Evolutionary conservation across 352 stramenopile genomes (phyloP).

Genomic region (Aphanomyces euteiches): DNA sequence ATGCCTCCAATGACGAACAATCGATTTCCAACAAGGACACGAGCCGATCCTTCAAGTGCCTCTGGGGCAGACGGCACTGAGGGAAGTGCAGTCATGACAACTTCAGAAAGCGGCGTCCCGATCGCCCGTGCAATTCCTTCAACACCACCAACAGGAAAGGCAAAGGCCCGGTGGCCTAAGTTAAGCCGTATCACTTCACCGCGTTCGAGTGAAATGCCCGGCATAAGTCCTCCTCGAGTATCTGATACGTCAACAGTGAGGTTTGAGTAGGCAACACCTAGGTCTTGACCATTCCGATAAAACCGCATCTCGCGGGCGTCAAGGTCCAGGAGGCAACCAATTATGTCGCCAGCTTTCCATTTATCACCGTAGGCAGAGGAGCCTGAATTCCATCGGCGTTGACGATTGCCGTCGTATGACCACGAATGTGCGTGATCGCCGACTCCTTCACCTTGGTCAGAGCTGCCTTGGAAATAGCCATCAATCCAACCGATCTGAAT

Average conservation of each 20-base stretch:
- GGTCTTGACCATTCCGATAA: slow-evolving; percentile 82
- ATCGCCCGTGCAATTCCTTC: slow-evolving; percentile 65
- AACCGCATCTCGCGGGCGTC: slow-evolving; percentile 79
- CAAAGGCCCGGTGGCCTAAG: slow-evolving; percentile 74
- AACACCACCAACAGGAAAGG: slow-evolving; percentile 63
- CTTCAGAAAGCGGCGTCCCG: slow-evolving; percentile 34
- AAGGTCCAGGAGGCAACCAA: slow-evolving; percentile 87
- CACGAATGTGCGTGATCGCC: slow-evolving; percentile 89
- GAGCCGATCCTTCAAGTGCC: slow-evolving; percentile 52
- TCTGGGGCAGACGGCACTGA: slow-evolving; percentile 32
- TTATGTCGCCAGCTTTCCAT: slow-evolving; percentile 89
- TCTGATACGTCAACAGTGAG: slow-evolving; percentile 50
- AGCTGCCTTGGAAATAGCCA: slow-evolving; percentile 86
- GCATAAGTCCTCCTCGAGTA: slow-evolving; percentile 67
- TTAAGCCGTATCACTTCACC: slow-evolving; percentile 86
- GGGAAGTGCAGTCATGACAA: not conserved
- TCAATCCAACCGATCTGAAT: slow-evolving; percentile 94
- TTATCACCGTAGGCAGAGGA: slow-evolving; percentile 86
- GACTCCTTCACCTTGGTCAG: slow-evolving; percentile 88
- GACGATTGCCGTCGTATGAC: slow-evolving; percentile 90
- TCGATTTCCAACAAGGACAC: slow-evolving; percentile 51
- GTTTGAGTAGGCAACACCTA: slow-evolving; percentile 73
- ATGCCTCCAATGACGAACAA: slow-evolving; percentile 76
- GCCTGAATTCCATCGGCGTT: slow-evolving; percentile 88
- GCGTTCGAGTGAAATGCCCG: slow-evolving; percentile 80